A percentile compares a stretch with the other conserved stretches of the same genome.
Evolutionary conservation across 345 rosid species (phyloP).

Genomic region (Rhodomyrtus tomentosa): DNA sequence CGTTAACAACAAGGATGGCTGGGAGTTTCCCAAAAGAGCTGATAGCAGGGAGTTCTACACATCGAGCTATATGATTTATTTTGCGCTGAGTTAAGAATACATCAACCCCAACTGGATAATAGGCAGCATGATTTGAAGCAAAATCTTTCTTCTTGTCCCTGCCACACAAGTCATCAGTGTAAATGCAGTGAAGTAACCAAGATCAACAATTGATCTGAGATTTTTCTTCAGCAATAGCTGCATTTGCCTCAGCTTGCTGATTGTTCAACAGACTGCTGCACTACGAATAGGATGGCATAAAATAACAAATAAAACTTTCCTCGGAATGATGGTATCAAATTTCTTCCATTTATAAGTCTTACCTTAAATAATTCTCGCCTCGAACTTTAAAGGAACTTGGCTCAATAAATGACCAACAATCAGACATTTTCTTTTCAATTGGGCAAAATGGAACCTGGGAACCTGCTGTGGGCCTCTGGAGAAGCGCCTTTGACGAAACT

Average conservation of each 20-base stretch:
- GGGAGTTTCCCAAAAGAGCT: slow-evolving; percentile 54
- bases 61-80: slow-evolving; percentile 67
- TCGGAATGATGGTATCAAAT: neutral
- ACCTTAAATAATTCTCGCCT: slow-evolving; percentile 41
- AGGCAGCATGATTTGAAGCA: slow-evolving; percentile 75
- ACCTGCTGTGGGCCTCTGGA: slow-evolving; percentile 46
- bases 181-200: neutral
- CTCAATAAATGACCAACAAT: slow-evolving; percentile 42
- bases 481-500: slow-evolving; percentile 65
- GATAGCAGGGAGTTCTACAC: slow-evolving; percentile 62
- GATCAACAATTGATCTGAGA: neutral
- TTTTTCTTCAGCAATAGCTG: neutral
- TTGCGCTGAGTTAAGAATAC: slow-evolving; percentile 62
- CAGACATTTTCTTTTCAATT: slow-evolving; percentile 31
- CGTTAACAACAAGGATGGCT: slow-evolving; percentile 67
- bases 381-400: slow-evolving; percentile 45
- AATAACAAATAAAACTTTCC: neutral
- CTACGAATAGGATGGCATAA: neutral
- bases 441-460: slow-evolving; percentile 42
- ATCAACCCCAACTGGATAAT: slow-evolving; percentile 86
- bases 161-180: slow-evolving; percentile 4
- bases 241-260: neutral
- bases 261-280: neutral
- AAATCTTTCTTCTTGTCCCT: slow-evolving; percentile 90
- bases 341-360: neutral